These are phyloP conservation scores for Gamsiella multidivaricata DNA, from an alignment of 192 early-diverging fungal species.

Conservation along the genomic window DNA sequence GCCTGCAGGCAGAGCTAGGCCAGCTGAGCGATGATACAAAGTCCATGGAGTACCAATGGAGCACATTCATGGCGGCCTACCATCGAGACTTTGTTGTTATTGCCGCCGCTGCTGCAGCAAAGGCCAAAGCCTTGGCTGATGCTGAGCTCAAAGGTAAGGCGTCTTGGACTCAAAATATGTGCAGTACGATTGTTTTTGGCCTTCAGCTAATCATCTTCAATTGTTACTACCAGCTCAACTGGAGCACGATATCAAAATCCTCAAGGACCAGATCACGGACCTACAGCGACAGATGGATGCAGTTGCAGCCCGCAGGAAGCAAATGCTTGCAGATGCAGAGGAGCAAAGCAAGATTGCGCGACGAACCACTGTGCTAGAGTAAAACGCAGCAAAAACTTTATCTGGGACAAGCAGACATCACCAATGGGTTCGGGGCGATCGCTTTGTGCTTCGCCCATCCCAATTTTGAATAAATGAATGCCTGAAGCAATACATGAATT, in stretches of 20 bases:
- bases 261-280: conserved; percentile 23
- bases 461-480: too few relatives aligned
- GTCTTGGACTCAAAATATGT: not conserved
- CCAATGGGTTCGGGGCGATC: too few relatives aligned
- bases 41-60: conserved; percentile 27
- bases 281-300: conserved; percentile 26
- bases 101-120: conserved; percentile 19
- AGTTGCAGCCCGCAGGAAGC: conserved; percentile 10
- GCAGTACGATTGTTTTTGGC: too few relatives aligned
- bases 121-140: conserved; percentile 1
- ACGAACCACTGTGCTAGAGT: not conserved
- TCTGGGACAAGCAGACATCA: too few relatives aligned
- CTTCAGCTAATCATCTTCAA: too few relatives aligned
- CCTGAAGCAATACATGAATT: too few relatives aligned
- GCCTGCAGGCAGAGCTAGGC: conserved; percentile 15
- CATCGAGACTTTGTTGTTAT: conserved; percentile 21
- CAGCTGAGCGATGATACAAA: conserved; percentile 18
- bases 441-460: too few relatives aligned
- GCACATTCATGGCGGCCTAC: conserved; percentile 12
- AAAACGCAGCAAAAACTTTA: too few relatives aligned
- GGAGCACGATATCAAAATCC: conserved; percentile 9
- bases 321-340: conserved; percentile 15
- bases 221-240: conserved; percentile 6
- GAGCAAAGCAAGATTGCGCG: not conserved
- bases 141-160: conserved; percentile 22